phyloP scores from a whole-genome alignment of 2,329 filamentous ascomycete species.

The Cordyceps cicadae region DNA sequence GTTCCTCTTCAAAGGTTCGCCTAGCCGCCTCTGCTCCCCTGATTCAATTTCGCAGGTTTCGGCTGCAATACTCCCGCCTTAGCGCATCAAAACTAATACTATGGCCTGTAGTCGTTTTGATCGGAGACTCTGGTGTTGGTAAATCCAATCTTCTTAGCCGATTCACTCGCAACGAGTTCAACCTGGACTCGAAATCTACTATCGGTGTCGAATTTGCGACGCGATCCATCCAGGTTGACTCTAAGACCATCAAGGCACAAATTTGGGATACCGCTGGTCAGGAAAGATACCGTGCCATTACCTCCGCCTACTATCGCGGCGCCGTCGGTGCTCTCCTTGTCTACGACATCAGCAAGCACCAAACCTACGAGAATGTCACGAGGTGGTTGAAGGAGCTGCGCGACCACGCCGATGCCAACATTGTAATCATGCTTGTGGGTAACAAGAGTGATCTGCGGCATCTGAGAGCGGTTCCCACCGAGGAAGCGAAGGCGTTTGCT shows the following conservation, averaged over 20 bases:
- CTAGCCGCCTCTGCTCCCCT: background rate
- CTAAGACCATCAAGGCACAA: conserved; percentile 99
- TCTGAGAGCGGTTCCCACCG: conserved; percentile 89
- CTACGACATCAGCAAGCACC: conserved; percentile 99
- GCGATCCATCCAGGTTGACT: conserved; percentile 95
- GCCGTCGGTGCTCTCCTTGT: conserved; percentile 95
- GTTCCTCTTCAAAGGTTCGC: conserved; percentile 97
- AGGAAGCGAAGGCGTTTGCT: conserved; percentile 96
- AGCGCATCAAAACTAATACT: conserved; percentile 23
- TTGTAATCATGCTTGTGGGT: conserved; percentile 98
- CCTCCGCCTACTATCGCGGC: conserved; percentile 96
- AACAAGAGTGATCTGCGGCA: conserved; percentile 99
- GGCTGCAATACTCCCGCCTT: conserved; percentile 9
- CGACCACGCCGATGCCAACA: conserved; percentile 96
- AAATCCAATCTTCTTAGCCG: conserved; percentile 99
- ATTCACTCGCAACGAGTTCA: conserved; percentile 99
- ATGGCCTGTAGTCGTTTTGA: conserved; percentile 70
- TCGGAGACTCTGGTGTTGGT: conserved; percentile 98
- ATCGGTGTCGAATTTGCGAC: conserved; percentile 99
- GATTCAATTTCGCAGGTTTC: conserved; percentile 5
- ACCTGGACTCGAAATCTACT: conserved; percentile 98
- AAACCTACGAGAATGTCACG: conserved; percentile 98
- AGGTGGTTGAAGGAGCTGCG: conserved; percentile 98
- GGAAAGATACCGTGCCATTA: conserved; percentile 98
- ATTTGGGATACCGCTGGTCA: conserved; percentile 99